These are phyloP conservation scores for Coniophora puteana DNA, from an alignment of 1,284 basidiomycete genomes.

Conservation along the genomic window DNA sequence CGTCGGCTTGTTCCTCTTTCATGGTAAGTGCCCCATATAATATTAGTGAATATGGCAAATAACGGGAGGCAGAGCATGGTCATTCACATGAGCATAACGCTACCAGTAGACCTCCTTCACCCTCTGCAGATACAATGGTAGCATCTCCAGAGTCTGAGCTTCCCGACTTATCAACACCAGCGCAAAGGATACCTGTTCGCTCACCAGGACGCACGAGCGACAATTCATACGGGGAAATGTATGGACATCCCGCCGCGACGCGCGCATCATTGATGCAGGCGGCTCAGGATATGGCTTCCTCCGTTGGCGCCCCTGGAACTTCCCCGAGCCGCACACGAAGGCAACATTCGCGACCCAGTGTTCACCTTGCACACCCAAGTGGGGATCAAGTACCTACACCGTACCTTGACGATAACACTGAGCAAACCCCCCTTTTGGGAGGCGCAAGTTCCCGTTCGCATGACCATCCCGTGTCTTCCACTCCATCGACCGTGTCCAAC, in stretches of 20 bases:
- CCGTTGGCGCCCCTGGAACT: slow-evolving; percentile 23
- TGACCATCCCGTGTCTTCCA: slow-evolving; percentile 12
- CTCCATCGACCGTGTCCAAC: no score
- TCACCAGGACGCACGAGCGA: slow-evolving; percentile 36
- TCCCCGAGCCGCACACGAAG: slow-evolving; percentile 11
- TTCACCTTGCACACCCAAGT: slow-evolving; percentile 27
- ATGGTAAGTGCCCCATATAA: slow-evolving; percentile 54
- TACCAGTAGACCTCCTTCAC: slow-evolving; percentile 20
- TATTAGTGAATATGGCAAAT: no score
- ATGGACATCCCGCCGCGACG: slow-evolving; percentile 85
- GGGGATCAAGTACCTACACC: slow-evolving; percentile 1
- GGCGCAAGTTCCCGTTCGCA: slow-evolving; percentile 15
- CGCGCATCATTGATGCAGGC: slow-evolving; percentile 86
- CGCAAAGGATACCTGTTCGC: slow-evolving; percentile 20
- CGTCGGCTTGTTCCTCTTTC: slow-evolving; percentile 92
- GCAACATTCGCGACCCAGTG: no score
- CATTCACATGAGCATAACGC: slow-evolving; percentile 53
- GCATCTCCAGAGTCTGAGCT: slow-evolving; percentile 17
- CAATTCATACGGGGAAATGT: slow-evolving; percentile 61
- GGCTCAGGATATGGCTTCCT: slow-evolving; percentile 75
- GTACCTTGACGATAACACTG: slow-evolving; percentile 20
- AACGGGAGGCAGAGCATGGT: slow-evolving; percentile 66
- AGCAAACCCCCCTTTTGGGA: slow-evolving; percentile 39
- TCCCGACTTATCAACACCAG: no score
- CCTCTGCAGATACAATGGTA: no score